Evolutionary conservation across 805 yeast genomes (phyloP), one percentile per base, ranked within the genome.

Genomic region (Starmerella bacillaris): DNA sequence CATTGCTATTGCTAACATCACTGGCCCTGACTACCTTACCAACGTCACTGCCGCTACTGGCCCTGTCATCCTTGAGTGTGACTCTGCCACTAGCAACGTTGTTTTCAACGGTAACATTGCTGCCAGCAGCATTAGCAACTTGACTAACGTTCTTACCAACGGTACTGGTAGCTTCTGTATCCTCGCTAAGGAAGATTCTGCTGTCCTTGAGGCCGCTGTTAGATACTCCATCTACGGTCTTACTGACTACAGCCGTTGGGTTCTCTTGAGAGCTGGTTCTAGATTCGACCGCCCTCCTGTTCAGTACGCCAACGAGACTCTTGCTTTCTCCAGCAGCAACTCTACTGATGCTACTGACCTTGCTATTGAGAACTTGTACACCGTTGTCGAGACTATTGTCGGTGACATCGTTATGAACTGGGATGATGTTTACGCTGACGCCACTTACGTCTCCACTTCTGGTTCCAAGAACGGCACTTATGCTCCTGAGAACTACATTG

Each of bases 151-250:
- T 42, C 51, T 71, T 50, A 65, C 77, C 44, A 72, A 73, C 47
- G 72, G 72, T 36, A 61, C 72, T 26, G 76, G 69, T 19, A 55
- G 54, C 11, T 72, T 70, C 58, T 69, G 76, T 51, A 50, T 72
- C 29, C 65, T 76, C 30, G 75, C 74, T 36, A 77, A 72, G 53
- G 79, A 73, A 53, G 79, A 73, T 50, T 68, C 70, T 49, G 78
- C 78, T 14, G 59, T 73, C 12, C 62, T 72, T 48, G 77, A 72
- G 51, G 68, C 70, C 6, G 53, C 72, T 37, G 45, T 68, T 31
- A 65, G 79, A 58, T 62, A 65, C 48, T 67, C 67, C 40, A 58
- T 57, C 39, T 59, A 58, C 44, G 75, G 73, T 7, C 58, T 70
- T 40, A 69, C 67, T 35, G 75, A 70, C 51, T 72, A 55, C 51